phyloP scores from a whole-genome alignment of 257 asterid genomes.

The Gardenia jasminoides region DNA sequence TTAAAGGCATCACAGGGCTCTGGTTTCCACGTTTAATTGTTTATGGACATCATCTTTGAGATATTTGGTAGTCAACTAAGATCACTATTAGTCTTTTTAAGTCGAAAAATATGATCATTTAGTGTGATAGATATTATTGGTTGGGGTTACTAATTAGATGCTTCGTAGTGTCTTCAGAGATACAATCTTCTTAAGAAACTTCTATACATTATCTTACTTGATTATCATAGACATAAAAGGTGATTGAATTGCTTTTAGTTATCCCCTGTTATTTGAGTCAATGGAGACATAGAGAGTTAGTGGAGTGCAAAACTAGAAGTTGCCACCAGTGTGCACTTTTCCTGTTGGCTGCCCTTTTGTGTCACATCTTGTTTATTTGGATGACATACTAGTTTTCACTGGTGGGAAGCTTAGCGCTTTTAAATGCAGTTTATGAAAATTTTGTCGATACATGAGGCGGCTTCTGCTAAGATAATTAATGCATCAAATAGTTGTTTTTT shows the following conservation, averaged over 20 bases:
- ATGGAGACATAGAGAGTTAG: neutral
- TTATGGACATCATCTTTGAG: neutral
- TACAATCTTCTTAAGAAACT: neutral
- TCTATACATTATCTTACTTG: neutral
- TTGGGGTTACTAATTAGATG: neutral
- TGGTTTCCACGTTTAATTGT: neutral
- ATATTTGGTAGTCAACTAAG: neutral
- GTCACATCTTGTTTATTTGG: no score
- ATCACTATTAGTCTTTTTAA: neutral
- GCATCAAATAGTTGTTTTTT: no score
- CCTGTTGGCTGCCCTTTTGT: no score
- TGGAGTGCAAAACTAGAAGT: neutral
- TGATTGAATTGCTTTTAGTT: neutral
- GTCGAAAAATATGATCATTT: neutral
- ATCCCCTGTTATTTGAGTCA: neutral
- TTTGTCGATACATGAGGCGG: no score
- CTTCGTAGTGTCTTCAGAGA: neutral
- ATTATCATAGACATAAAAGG: neutral
- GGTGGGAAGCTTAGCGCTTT: no score
- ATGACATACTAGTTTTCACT: no score
- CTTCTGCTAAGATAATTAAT: no score
- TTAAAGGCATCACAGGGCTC: neutral
- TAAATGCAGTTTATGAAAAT: no score
- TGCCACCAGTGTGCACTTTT: neutral
- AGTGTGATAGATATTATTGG: neutral